Evolutionary conservation across 2,329 filamentous ascomycete species (phyloP), one percentile per base, ranked within the genome.

Genomic region (Penicillium frequentans): DNA sequence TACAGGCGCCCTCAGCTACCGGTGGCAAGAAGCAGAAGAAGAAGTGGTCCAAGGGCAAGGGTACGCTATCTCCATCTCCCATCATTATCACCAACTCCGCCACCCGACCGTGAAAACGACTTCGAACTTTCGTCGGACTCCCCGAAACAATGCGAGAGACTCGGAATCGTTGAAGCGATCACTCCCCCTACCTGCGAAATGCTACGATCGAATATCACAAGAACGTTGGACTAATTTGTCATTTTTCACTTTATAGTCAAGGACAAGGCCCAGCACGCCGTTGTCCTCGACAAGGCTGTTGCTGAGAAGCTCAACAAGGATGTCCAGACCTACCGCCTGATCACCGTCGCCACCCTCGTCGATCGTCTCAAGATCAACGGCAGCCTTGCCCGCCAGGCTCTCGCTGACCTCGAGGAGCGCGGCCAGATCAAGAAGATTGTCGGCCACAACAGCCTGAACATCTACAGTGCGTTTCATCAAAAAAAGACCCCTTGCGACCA

Each of bases 351-450:
- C 75, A 93, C 91, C 74, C 92, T 99, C 76, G 95, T 99, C 87
- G 95, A 99, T 84, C 89, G 95, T 82, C 88, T 99, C 82, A 99
- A 99, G 92, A 96, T 99, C 86, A 99, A 99, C 86, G 96, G 95
- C 77, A 96, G 91, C 73, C 85, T 99, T 76, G 95, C 95, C 70
- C 89, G 95, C 77, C 84, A 86, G 83, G 93, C 91, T 81, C 84
- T 98, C 70, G 84, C 84, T 77, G 93, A 98, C 77, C 86, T 98
- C 73, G 93, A 98, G 89, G 91, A 96, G 86, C 95, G 93, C 87
- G 95, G 93, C 73, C 86, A 91, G 81, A 99, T 99, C 85, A 96
- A 95, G 89, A 93, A 96, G 82, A 86, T 99, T 73, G 91, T 98
- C 69, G 87, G 86, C 70, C 96, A 99, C 87, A 93, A 89, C 84